Base-by-base conservation (phyloP, 2,329 filamentous ascomycete species). In the Spiromastix sp. region DNA sequence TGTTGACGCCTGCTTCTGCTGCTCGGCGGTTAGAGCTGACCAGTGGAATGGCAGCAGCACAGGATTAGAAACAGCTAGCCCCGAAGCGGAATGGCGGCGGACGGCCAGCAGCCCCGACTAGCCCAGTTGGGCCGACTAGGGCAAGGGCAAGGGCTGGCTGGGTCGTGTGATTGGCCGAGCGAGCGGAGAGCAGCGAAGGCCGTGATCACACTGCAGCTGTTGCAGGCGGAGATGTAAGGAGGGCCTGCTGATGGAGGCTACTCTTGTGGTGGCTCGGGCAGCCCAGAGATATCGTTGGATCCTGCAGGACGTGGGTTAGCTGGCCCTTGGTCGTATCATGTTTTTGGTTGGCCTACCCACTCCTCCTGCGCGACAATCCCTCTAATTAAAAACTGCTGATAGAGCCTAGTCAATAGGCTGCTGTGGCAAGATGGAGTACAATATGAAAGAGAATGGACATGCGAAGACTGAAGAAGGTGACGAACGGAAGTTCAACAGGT, bases 31-130 rank as follows among this genome's bases (percentile, higher is more conserved):
- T 36, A 36, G 24, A 36, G 27, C 34, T 36, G 34, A 18, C 34
- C 34, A 36, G 12, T 28, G 26, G 26, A 13, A 12, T 5, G 4
- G 26, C 10, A 36, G 27, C 25, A 24, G 13, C 22, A 17, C 30
- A 41, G 37, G 31, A 29, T 36, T 43, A 45, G 42, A 20, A 41
- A 34, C 36, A 30, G 21, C 42, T 43, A 45, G 26, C 11, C 34
- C 32, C n/a, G 2, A 29, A 38, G 17, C n/a, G 36, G 41, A 22
- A 39, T 42, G 31, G 38, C 27, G 12, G 16, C 15, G 29, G 30
- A 22, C 29, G 25, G 5, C 12, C 15, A 26, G 17, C 15, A 30
- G 16, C 13, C 19, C 34, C 28, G 11, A 17, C 19, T 9, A 3
- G 18, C 28, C 20, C 17, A 26, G 35, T 17, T 10, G 15, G n/a